Evolutionary conservation across 2,329 filamentous ascomycete species (phyloP).

Genomic region (Penicillium rolfsii): DNA sequence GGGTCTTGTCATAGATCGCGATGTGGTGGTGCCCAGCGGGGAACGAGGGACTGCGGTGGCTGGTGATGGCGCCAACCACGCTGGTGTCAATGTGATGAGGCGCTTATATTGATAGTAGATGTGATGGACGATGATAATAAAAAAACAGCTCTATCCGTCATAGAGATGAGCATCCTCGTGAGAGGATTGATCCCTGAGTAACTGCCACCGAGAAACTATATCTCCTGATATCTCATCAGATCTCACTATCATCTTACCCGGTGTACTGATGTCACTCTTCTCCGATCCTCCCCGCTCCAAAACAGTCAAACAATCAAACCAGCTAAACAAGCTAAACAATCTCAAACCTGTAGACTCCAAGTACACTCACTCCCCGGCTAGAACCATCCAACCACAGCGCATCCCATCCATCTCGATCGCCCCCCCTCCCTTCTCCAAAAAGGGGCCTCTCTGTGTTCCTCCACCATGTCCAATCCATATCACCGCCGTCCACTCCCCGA

Average conservation of each 20-base stretch:
- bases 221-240: too few relatives aligned
- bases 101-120: too few relatives aligned
- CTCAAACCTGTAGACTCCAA: too few relatives aligned
- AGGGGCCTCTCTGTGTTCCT: not conserved
- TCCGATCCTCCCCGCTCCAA: not conserved
- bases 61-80: not conserved
- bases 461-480: conserved; percentile 49
- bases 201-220: too few relatives aligned
- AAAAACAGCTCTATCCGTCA: too few relatives aligned
- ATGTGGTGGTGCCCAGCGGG: conserved; percentile 5
- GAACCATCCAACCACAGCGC: not conserved
- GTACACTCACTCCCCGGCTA: too few relatives aligned
- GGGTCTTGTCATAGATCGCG: not conserved
- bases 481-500: conserved; percentile 59
- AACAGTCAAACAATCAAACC: not conserved
- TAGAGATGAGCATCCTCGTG: too few relatives aligned
- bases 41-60: not conserved
- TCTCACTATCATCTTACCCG: not conserved
- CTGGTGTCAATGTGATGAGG: not conserved
- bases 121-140: too few relatives aligned
- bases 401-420: not conserved
- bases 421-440: not conserved
- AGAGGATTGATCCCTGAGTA: too few relatives aligned
- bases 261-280: not conserved
- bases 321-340: not conserved